Evolutionary conservation across 768 basidiomycete species (phyloP).

Genomic region (Trametes cingulata): DNA sequence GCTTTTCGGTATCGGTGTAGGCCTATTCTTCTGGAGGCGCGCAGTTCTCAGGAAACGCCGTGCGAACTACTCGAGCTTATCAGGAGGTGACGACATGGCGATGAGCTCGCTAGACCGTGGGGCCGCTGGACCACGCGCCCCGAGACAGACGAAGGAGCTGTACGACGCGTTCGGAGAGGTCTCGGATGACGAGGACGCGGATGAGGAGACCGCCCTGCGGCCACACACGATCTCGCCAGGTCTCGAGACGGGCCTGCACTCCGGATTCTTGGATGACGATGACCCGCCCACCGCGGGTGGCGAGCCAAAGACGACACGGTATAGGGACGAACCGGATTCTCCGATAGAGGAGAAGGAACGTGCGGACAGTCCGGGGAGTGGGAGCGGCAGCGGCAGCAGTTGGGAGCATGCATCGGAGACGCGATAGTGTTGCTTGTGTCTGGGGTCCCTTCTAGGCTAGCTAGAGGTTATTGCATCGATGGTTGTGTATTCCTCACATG

Average conservation of each 20-base stretch:
- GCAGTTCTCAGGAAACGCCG: slow-evolving; percentile 36
- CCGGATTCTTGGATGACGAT: slow-evolving; percentile 83
- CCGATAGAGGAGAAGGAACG: slow-evolving; percentile 21
- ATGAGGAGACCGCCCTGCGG: slow-evolving; percentile 70
- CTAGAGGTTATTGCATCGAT: slow-evolving; percentile 5
- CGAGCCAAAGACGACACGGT: slow-evolving; percentile 31
- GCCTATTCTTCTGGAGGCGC: slow-evolving; percentile 82
- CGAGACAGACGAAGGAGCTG: slow-evolving; percentile 77
- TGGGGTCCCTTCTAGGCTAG: slow-evolving; percentile 6
- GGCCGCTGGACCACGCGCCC: slow-evolving; percentile 24
- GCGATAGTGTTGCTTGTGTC: slow-evolving; percentile 19
- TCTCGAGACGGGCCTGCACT: slow-evolving; percentile 58
- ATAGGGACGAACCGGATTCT: slow-evolving; percentile 56
- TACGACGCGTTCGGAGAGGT: slow-evolving; percentile 96
- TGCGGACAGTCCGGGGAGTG: slow-evolving; percentile 40
- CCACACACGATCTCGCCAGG: slow-evolving; percentile 36
- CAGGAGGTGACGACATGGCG: slow-evolving; percentile 66
- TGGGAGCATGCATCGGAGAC: slow-evolving; percentile 70
- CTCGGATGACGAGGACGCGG: slow-evolving; percentile 77
- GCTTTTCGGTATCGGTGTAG: slow-evolving; percentile 69
- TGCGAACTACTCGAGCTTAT: slow-evolving; percentile 57
- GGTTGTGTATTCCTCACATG: slow-evolving; percentile 17
- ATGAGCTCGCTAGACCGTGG: slow-evolving; percentile 68
- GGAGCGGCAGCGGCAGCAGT: slow-evolving; percentile 60
- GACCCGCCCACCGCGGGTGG: slow-evolving; percentile 41